Evolutionary conservation across 306 rosid species (phyloP).

Genomic region (Medicago arabica): DNA sequence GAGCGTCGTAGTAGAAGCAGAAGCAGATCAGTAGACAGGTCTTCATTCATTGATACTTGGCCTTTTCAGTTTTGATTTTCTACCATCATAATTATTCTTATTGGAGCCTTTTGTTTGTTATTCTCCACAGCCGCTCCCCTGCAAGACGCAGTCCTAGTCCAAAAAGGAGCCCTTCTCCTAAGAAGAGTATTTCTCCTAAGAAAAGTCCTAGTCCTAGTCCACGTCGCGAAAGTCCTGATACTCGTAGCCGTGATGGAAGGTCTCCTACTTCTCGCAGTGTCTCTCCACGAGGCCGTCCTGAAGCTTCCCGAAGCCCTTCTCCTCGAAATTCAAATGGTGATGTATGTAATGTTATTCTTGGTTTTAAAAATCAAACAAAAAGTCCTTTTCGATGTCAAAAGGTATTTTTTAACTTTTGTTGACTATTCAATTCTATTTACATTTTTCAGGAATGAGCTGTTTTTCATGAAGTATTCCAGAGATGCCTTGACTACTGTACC

Average conservation of each 20-base stretch:
- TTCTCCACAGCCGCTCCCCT: constrained; percentile 66
- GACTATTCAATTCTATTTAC: constrained; percentile 10
- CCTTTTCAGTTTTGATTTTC: constrained; percentile 1
- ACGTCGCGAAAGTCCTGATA: constrained; percentile 57
- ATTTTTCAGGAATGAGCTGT: constrained; percentile 57
- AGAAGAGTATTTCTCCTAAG: constrained; percentile 57
- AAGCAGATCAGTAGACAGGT: constrained; percentile 78
- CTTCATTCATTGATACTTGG: not conserved
- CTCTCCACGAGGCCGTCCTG: constrained; percentile 59
- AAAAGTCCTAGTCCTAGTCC: constrained; percentile 63
- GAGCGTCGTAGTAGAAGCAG: constrained; percentile 63
- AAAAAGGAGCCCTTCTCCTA: constrained; percentile 59
- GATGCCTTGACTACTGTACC: constrained; percentile 25
- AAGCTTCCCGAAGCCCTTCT: constrained; percentile 65
- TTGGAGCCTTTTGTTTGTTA: constrained; percentile 4
- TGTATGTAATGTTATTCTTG: constrained; percentile 55
- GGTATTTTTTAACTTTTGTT: not conserved
- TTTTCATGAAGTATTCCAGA: constrained; percentile 33
- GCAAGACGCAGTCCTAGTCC: constrained; percentile 62
- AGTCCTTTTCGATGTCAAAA: not conserved
- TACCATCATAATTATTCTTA: not conserved
- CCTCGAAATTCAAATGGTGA: constrained; percentile 61
- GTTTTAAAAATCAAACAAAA: not conserved
- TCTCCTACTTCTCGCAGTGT: constrained; percentile 64
- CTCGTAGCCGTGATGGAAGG: constrained; percentile 54